Percentiles rank a stretch among this genome's conserved stretches.
Conservation (phyloP, 2,329 filamentous ascomycete genomes). For the Monilinia fructigena region DNA sequence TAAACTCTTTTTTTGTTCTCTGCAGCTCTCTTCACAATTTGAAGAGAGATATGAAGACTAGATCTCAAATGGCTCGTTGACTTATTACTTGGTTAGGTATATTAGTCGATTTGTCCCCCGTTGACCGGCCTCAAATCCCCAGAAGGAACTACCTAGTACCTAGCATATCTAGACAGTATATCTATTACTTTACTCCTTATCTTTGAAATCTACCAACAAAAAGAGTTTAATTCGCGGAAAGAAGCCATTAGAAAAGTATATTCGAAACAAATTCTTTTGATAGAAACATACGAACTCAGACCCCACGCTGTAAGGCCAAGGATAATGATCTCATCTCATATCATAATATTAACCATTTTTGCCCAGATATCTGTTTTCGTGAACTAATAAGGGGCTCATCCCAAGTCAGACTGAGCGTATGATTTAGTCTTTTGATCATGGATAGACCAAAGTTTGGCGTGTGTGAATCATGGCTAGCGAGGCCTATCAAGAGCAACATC, state of each 20-base stretch:
- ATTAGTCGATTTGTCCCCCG: constrained; percentile 8
- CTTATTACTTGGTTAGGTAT: constrained; percentile 4
- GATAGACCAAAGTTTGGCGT: not conserved
- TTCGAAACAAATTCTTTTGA: not conserved
- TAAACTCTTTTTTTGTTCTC: not conserved
- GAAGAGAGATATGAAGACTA: not conserved
- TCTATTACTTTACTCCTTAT: constrained; percentile 1
- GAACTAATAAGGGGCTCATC: not conserved
- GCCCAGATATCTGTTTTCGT: constrained; percentile 6
- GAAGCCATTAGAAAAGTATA: constrained; percentile 7
- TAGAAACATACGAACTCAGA: not conserved
- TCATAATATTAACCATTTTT: constrained; percentile 4
- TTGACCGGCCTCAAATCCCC: not conserved
- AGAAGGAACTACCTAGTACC: not conserved
- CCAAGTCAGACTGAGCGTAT: not conserved
- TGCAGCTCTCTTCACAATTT: constrained; percentile 8
- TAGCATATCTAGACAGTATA: not conserved
- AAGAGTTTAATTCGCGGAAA: not conserved
- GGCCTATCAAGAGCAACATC: constrained; percentile 17
- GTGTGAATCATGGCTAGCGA: constrained; percentile 5
- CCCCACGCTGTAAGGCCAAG: constrained; percentile 7
- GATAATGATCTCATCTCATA: constrained; percentile 4
- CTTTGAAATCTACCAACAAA: not conserved
- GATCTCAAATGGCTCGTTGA: not conserved
- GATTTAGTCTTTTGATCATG: constrained; percentile 9